Percentiles rank a stretch among this genome's conserved stretches.
These are phyloP conservation scores for Metschnikowia corniflorae DNA, from an alignment of 805 yeast species.

Conservation along the genomic window DNA sequence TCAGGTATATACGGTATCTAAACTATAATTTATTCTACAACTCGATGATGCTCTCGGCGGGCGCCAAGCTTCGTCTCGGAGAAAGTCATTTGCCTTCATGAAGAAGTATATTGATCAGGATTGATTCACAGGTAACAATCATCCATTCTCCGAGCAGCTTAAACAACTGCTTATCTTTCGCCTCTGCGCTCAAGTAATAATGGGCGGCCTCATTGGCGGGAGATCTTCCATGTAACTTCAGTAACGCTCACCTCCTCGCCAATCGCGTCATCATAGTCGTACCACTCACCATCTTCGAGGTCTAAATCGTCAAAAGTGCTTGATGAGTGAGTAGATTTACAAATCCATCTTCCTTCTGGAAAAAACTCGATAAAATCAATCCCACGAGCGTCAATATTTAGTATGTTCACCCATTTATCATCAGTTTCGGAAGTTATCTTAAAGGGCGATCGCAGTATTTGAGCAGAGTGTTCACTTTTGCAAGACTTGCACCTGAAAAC, in stretches of 20 bases:
- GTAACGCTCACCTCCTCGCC: constrained; percentile 77
- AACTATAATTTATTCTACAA: too few species aligned
- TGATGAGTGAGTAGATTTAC: constrained; percentile 49
- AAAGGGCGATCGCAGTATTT: constrained; percentile 31
- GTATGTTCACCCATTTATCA: constrained; percentile 41
- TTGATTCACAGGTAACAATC: too few species aligned
- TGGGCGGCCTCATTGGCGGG: too few species aligned
- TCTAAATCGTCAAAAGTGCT: constrained; percentile 63
- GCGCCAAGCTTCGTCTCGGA: too few species aligned
- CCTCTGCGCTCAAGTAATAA: too few species aligned
- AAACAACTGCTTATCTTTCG: too few species aligned
- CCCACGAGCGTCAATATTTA: constrained; percentile 85
- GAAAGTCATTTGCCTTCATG: too few species aligned
- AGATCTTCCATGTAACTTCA: constrained; percentile 66
- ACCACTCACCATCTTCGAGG: constrained; percentile 82
- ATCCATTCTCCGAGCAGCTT: too few species aligned
- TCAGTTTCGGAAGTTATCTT: constrained; percentile 39
- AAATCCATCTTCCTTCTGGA: constrained; percentile 61
- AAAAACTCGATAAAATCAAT: constrained; percentile 65
- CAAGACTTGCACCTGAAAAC: constrained; percentile 74
- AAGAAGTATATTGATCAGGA: too few species aligned
- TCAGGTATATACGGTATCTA: too few species aligned
- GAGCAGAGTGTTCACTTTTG: constrained; percentile 38
- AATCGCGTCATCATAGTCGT: constrained; percentile 87
- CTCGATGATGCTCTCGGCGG: too few species aligned